Conservation (phyloP, 1,139 yeast genomes). For the Yamadazyma taylorii region DNA sequence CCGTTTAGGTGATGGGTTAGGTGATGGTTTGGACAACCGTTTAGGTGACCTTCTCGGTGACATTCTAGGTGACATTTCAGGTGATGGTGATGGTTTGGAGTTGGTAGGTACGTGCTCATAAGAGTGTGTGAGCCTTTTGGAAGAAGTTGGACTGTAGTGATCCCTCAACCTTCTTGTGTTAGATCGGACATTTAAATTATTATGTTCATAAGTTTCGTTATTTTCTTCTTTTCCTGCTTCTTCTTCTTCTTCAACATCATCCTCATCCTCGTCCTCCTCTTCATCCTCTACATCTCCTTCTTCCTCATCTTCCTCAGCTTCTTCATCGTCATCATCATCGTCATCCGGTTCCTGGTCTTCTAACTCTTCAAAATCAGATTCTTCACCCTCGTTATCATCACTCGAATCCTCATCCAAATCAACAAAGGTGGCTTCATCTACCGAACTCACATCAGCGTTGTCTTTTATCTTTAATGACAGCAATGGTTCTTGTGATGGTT, state of each 20-base stretch:
- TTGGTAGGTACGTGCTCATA: not conserved
- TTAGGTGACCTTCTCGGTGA: too few relatives aligned
- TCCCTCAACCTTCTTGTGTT: too few relatives aligned
- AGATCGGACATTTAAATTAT: too few relatives aligned
- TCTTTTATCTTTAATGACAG: slow-evolving; percentile 6
- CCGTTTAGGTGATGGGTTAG: not conserved
- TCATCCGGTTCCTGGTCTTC: slow-evolving; percentile 14
- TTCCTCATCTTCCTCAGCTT: slow-evolving; percentile 11
- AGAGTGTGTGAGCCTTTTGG: too few relatives aligned
- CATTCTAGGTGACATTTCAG: too few relatives aligned
- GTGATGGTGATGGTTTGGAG: not conserved
- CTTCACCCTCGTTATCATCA: slow-evolving; percentile 12
- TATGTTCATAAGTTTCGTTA: slow-evolving; percentile 8
- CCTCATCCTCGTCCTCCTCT: slow-evolving; percentile 9
- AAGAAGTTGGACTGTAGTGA: not conserved
- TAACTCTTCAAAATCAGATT: slow-evolving; percentile 12
- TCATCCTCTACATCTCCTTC: slow-evolving; percentile 8
- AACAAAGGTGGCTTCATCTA: slow-evolving; percentile 5
- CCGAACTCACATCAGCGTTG: not conserved
- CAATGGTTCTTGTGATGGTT: slow-evolving; percentile 4
- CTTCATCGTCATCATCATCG: slow-evolving; percentile 16
- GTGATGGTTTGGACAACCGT: not conserved
- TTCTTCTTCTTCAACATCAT: slow-evolving; percentile 16
- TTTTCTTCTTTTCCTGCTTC: slow-evolving; percentile 15
- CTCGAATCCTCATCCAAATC: slow-evolving; percentile 8